phyloP scores from a whole-genome alignment of 345 rosid species.

The Rhodamnia rubescens region DNA sequence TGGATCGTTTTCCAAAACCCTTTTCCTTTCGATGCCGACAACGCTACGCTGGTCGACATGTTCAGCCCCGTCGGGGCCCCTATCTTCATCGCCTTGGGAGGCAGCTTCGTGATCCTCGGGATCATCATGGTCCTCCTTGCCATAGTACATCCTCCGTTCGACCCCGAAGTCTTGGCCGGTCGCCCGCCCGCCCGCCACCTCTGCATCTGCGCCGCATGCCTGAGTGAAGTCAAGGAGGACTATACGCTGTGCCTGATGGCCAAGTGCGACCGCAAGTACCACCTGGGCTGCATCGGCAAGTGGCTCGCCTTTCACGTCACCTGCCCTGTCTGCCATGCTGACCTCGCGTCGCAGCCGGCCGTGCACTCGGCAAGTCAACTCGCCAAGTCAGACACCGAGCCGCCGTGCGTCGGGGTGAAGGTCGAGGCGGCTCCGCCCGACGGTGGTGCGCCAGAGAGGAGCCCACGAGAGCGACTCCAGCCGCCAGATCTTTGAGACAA shows the following conservation, averaged over 20 bases:
- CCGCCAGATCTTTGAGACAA: slow-evolving; percentile 54
- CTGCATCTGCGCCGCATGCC: slow-evolving; percentile 14
- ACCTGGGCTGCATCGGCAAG: slow-evolving; percentile 70
- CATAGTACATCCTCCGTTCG: no score
- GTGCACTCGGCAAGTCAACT: slow-evolving; percentile 1
- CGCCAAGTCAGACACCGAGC: neutral
- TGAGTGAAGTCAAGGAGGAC: no score
- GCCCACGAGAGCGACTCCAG: slow-evolving; percentile 66
- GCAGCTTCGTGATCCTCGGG: no score
- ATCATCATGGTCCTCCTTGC: no score
- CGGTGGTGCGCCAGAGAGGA: slow-evolving; percentile 68
- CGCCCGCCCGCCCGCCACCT: no score
- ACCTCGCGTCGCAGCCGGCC: slow-evolving; percentile 28
- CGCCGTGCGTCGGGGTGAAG: neutral
- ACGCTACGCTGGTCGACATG: no score
- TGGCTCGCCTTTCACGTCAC: slow-evolving; percentile 80
- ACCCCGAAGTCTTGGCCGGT: no score
- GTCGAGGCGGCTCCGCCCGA: slow-evolving; percentile 25
- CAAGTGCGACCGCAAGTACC: slow-evolving; percentile 77
- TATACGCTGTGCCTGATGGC: slow-evolving; percentile 36
- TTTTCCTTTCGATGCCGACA: no score
- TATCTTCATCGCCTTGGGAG: no score
- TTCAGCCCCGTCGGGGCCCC: no score
- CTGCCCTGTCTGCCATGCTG: slow-evolving; percentile 82
- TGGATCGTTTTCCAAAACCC: no score